Base-by-base conservation (phyloP, 2,329 filamentous ascomycete genomes). In the Neofusicoccum umdonicola region DNA sequence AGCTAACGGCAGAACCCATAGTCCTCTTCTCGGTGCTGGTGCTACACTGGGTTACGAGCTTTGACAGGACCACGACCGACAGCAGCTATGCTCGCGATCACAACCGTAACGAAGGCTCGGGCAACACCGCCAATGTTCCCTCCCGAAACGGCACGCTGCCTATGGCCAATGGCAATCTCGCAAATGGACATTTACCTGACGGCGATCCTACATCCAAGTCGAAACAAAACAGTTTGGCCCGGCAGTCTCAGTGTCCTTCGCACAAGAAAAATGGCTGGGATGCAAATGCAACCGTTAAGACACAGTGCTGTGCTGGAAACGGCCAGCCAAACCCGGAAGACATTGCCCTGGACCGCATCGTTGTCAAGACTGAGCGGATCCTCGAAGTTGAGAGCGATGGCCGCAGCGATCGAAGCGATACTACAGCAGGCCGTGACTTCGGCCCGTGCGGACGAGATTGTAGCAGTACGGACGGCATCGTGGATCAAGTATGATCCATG, bases 31-130 rank as follows among this genome's bases (percentile, higher is more conserved):
- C 62, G 4, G 62, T 58, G 7, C 51, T 64, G 11, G 52, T 64
- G 3, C 62, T 64, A 34, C 52, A 64, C 42, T 64, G 62, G 62
- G 62, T 64, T 35, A 64, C 62, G 9, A 47, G 50, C 15, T 57
- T 58, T 19, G 62, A 64, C 22, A 19, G 22, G 17, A n/a, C 42
- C 22, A 37, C 56, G 31, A 60, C 41, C 31, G 56, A 60, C 56
- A 60, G 56, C 42, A 60, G 31, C 56, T 60, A 60, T n/a, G 42
- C 56, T 11, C 56, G 31, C 42, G 56, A 60, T 9, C 56, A 22
- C 3, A 60, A 60, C 17, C 56, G 42, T 5, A 47, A 37, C 42
- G 31, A 47, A 8, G 41, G 39, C 15, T 60, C 56, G 5, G 42
- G 41, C 3, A 37, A 19, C 17, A 60, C 41, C 7, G 42, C 42